Evolutionary conservation across 805 yeast species (phyloP).

Genomic region (Saccharomyces kudriavzevii): DNA sequence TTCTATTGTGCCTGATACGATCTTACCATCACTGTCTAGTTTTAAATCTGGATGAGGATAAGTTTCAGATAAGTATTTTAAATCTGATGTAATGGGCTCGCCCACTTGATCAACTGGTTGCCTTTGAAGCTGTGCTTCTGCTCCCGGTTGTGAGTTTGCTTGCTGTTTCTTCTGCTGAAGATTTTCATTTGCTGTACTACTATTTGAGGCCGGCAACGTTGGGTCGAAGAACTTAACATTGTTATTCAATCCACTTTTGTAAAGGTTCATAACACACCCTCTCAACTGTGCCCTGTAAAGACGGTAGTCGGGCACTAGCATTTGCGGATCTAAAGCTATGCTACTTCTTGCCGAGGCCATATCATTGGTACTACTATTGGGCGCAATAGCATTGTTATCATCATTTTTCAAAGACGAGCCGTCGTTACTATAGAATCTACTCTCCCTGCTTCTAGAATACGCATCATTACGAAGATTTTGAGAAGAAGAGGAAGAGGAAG

Average conservation of each 20-base stretch:
- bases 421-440: constrained; percentile 16
- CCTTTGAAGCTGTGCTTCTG: constrained; percentile 15
- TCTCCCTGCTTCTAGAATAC: constrained; percentile 15
- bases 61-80: constrained; percentile 34
- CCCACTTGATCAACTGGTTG: constrained; percentile 2
- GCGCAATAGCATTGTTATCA: constrained; percentile 1
- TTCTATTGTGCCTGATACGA: constrained; percentile 53
- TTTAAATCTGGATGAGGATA: constrained; percentile 59
- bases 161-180: constrained; percentile 4
- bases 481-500: constrained; percentile 1
- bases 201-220: constrained; percentile 3
- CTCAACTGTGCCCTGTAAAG: constrained; percentile 58
- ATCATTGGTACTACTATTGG: constrained; percentile 1
- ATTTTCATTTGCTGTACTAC: neutral
- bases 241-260: constrained; percentile 44
- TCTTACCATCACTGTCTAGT: constrained; percentile 41
- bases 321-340: constrained; percentile 8
- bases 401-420: constrained; percentile 1
- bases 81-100: constrained; percentile 1
- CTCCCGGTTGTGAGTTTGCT: neutral
- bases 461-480: neutral
- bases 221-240: constrained; percentile 38
- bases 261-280: constrained; percentile 59
- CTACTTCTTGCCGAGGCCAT: constrained; percentile 4
- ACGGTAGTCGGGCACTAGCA: constrained; percentile 28